phyloP scores from a whole-genome alignment of 768 basidiomycete species.

The Suillus clintonianus region DNA sequence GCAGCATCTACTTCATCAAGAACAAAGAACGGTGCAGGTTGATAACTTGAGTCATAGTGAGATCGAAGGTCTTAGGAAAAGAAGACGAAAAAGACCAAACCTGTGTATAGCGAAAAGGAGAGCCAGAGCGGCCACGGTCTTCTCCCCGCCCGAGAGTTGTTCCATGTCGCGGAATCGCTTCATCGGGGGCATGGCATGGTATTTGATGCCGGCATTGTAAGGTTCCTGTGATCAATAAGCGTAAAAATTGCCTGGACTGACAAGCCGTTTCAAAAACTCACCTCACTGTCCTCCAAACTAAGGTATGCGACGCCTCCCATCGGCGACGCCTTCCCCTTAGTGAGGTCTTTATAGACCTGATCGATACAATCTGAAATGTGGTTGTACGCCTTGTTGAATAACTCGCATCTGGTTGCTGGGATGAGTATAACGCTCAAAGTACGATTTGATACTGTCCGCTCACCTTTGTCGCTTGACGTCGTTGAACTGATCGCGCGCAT shows the following conservation, averaged over 20 bases:
- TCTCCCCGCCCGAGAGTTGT: constrained; percentile 96
- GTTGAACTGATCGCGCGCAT: constrained; percentile 89
- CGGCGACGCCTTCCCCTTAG: constrained; percentile 90
- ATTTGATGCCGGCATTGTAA: constrained; percentile 89
- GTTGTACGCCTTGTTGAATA: constrained; percentile 95
- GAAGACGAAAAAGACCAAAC: constrained; percentile 37
- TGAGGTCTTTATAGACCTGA: constrained; percentile 95
- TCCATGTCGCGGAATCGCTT: constrained; percentile 99
- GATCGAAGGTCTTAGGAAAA: neutral
- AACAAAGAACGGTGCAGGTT: constrained; percentile 97
- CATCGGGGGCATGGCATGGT: constrained; percentile 99
- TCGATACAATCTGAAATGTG: constrained; percentile 96
- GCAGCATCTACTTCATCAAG: constrained; percentile 99
- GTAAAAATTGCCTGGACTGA: constrained; percentile 12
- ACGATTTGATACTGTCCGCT: constrained; percentile 14
- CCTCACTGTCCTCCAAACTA: constrained; percentile 94
- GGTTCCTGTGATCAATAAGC: constrained; percentile 57
- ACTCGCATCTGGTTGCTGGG: constrained; percentile 50
- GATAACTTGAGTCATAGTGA: constrained; percentile 60
- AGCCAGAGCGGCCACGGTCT: constrained; percentile 97
- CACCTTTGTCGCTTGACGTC: constrained; percentile 83
- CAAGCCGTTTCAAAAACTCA: constrained; percentile 43
- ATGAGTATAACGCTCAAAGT: neutral
- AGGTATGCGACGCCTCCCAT: constrained; percentile 98
- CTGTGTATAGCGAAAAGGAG: constrained; percentile 96